Evolutionary conservation across 495 filamentous ascomycete genomes (phyloP).

Genomic region (Trichoderma parareesei): DNA sequence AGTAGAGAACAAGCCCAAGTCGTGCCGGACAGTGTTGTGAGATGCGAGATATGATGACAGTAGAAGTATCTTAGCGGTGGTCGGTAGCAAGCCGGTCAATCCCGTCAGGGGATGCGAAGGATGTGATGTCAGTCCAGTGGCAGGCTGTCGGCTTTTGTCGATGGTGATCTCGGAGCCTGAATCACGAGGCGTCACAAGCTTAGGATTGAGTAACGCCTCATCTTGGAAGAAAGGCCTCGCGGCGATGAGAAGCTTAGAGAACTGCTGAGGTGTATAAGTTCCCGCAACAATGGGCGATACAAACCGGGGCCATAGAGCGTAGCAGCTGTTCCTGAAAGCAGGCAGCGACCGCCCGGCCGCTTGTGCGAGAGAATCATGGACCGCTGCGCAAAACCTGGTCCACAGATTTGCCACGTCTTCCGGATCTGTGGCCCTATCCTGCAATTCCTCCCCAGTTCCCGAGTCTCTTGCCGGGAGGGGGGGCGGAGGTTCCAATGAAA

Average conservation of each 20-base stretch:
- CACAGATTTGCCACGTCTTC: constrained; percentile 47
- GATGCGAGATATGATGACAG: constrained; percentile 87
- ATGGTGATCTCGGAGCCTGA: constrained; percentile 1
- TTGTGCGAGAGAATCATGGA: constrained; percentile 65
- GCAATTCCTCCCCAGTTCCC: neutral
- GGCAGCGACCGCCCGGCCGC: constrained; percentile 57
- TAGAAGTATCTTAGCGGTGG: constrained; percentile 74
- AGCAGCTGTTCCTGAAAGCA: constrained; percentile 47
- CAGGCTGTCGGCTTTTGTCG: neutral
- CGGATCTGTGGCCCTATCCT: constrained; percentile 21
- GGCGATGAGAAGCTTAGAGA: constrained; percentile 68
- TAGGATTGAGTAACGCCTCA: constrained; percentile 62
- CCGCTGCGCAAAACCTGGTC: constrained; percentile 64
- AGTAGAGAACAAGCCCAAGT: constrained; percentile 79
- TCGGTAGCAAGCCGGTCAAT: constrained; percentile 52
- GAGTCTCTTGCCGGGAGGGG: neutral
- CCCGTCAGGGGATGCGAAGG: constrained; percentile 20
- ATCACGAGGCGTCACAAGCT: constrained; percentile 45
- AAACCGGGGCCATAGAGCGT: constrained; percentile 62
- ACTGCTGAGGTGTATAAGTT: constrained; percentile 63
- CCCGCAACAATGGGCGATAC: constrained; percentile 56
- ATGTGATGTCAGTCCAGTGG: neutral
- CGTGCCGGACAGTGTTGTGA: constrained; percentile 70
- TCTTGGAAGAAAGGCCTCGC: constrained; percentile 69
- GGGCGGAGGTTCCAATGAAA: constrained; percentile 38